phyloP scores from a whole-genome alignment of 495 filamentous ascomycete species.

The Saxophila tyrrhenica region DNA sequence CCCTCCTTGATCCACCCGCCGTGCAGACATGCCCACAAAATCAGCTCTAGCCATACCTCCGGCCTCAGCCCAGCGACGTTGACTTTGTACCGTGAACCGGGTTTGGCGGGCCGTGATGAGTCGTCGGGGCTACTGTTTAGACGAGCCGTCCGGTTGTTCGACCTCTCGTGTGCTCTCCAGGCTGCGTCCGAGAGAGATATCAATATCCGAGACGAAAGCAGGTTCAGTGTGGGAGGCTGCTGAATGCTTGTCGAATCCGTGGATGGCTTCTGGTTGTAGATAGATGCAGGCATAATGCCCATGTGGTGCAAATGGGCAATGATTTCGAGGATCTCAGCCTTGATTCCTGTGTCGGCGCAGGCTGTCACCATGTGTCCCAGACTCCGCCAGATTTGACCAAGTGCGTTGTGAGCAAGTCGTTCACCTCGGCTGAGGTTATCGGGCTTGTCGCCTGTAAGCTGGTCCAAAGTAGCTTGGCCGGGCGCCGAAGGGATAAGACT shows the following conservation, averaged over 20 bases:
- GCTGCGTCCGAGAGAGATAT: conserved; percentile 51
- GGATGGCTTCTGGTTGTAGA: conserved; percentile 39
- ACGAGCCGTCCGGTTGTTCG: conserved; percentile 34
- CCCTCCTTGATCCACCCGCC: conserved; percentile 47
- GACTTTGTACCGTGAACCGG: conserved; percentile 40
- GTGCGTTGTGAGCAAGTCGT: conserved; percentile 9
- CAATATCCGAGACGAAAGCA: conserved; percentile 48
- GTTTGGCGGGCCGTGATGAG: conserved; percentile 36
- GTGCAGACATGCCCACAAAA: conserved; percentile 57
- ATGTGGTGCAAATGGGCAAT: conserved; percentile 51
- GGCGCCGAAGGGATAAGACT: not conserved
- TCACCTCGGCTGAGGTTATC: not conserved
- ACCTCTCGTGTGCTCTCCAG: conserved; percentile 42
- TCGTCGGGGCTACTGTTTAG: conserved; percentile 31
- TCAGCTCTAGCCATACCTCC: conserved; percentile 54
- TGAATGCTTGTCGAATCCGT: conserved; percentile 32
- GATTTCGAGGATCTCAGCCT: conserved; percentile 46
- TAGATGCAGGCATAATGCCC: conserved; percentile 43
- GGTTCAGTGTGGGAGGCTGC: conserved; percentile 46
- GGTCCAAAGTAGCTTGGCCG: conserved; percentile 1
- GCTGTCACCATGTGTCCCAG: conserved; percentile 45
- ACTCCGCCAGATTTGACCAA: conserved; percentile 39
- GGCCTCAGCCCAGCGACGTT: conserved; percentile 42
- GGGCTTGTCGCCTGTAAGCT: conserved; percentile 16
- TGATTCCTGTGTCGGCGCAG: conserved; percentile 38